Conservation (phyloP, 257 asterid genomes). For the Solanum tarijense region DNA sequence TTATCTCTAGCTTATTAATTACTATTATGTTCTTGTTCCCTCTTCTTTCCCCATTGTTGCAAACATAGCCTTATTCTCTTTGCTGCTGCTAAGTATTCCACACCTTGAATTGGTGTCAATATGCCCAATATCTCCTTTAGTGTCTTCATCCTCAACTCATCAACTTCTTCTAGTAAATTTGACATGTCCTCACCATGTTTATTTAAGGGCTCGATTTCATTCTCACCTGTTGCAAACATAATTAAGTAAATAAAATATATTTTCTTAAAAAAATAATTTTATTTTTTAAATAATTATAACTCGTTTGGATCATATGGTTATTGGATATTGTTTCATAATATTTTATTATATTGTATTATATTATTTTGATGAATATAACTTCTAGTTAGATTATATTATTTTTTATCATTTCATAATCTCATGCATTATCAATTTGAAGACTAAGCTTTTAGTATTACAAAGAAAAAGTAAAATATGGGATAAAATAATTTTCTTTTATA, state of each 20-base stretch:
- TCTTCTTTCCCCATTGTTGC: conserved; percentile 24
- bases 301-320: not conserved
- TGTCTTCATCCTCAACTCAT: conserved; percentile 12
- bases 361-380: not conserved
- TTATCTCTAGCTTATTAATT: not conserved
- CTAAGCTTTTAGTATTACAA: not conserved
- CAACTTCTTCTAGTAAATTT: conserved; percentile 11
- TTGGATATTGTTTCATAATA: not conserved
- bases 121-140: conserved; percentile 12
- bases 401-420: not conserved
- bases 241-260: not conserved
- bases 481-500: not conserved
- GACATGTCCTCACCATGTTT: conserved; percentile 7
- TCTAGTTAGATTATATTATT: rapidly evolving
- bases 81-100: conserved; percentile 13
- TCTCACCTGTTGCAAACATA: not conserved
- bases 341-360: not conserved
- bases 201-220: conserved; percentile 3
- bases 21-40: conserved; percentile 12
- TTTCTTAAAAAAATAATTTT: not conserved
- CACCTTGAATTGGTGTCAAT: conserved; percentile 21
- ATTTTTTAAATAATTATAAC: not conserved
- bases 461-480: not conserved
- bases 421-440: not conserved
- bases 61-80: conserved; percentile 21